Evolutionary conservation across 768 basidiomycete species (phyloP), one percentile per base, ranked within the genome.

Genomic region (Lactarius hatsudake): DNA sequence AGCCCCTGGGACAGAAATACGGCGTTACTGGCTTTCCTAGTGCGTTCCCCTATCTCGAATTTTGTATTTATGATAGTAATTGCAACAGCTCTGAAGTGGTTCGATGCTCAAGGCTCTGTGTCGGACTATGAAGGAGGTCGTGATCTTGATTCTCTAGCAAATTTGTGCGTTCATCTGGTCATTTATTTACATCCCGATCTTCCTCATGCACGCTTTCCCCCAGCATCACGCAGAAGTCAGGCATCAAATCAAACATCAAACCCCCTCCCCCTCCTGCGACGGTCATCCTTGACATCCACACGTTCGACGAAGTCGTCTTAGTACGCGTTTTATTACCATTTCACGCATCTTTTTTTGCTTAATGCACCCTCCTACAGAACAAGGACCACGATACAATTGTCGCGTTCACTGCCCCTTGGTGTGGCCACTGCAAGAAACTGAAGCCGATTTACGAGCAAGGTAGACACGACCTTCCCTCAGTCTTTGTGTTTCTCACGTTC

Each of bases 341-440:
- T 54, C 34, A 55, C 28, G 8, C 36, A 5, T 15, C 23, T 9
- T 30, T 38, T 36, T 45, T 38, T 40, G 28, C 30, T 12, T 6
- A 17, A 53, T 62, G 23, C 32, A 8, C 34, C 17, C 2, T 5
- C 36, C 36, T 45, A 68, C 58, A 66, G 63, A 34, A 64, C 20
- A 67, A 90, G 85, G 86, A 93, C 72, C 96, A 96, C 79, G 86
- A 95, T 72, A 92, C 93, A 54, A 80, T 98, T 28, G 93, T 96
- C 56, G 81, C 90, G 0, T 93, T 91, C 80, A 93, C 89, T 67
- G 91, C 90, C 30, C 86, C 87, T 45, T 90, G 92, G 93, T 96
- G 96, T 71, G 94, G 94, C 36, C 95, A 98, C 81, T 98, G 96
- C 85, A 98, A 98, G 81, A 83, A 68, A 70, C 76, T 97, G 77